Percentiles rank a stretch among this genome's conserved stretches.
These are phyloP conservation scores for Zea luxurians DNA, from an alignment of 176 grass and related monocot genomes.

Conservation along the genomic window DNA sequence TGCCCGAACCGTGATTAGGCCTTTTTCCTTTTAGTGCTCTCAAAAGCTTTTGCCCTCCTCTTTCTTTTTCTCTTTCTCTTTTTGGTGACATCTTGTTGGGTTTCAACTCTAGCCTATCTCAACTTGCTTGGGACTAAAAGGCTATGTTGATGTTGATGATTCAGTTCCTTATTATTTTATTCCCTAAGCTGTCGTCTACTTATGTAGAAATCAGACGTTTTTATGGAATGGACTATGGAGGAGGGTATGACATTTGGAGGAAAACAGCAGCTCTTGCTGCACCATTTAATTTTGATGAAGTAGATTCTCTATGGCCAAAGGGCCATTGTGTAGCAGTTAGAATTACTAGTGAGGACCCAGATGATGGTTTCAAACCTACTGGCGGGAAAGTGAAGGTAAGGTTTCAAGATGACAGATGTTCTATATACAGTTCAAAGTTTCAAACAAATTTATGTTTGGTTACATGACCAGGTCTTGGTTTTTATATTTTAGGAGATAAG, in stretches of 20 bases:
- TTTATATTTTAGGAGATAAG: slow-evolving; percentile 72
- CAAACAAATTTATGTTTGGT: neutral
- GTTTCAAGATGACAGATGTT: slow-evolving; percentile 23
- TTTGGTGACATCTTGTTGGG: too few relatives aligned
- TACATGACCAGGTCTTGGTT: slow-evolving; percentile 24
- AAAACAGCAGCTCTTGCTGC: slow-evolving; percentile 74
- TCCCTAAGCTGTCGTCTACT: slow-evolving; percentile 10
- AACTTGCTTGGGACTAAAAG: too few relatives aligned
- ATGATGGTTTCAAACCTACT: slow-evolving; percentile 99
- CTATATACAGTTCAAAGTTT: slow-evolving; percentile 15
- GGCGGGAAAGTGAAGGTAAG: slow-evolving; percentile 91
- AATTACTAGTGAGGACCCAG: slow-evolving; percentile 93
- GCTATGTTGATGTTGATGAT: too few relatives aligned
- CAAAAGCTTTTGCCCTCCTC: too few relatives aligned
- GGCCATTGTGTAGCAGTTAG: slow-evolving; percentile 93
- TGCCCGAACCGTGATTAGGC: too few relatives aligned
- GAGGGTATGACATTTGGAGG: slow-evolving; percentile 83
- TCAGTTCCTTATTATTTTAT: neutral
- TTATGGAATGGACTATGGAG: slow-evolving; percentile 90
- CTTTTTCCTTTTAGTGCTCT: too few relatives aligned
- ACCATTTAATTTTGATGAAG: slow-evolving; percentile 92
- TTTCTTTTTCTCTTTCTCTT: too few relatives aligned
- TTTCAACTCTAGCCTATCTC: too few relatives aligned
- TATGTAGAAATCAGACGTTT: slow-evolving; percentile 92
- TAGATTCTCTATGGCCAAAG: slow-evolving; percentile 75